Evolutionary conservation across 2,329 filamentous ascomycete species (phyloP).

Genomic region (Pseudocercospora fijiensis): DNA sequence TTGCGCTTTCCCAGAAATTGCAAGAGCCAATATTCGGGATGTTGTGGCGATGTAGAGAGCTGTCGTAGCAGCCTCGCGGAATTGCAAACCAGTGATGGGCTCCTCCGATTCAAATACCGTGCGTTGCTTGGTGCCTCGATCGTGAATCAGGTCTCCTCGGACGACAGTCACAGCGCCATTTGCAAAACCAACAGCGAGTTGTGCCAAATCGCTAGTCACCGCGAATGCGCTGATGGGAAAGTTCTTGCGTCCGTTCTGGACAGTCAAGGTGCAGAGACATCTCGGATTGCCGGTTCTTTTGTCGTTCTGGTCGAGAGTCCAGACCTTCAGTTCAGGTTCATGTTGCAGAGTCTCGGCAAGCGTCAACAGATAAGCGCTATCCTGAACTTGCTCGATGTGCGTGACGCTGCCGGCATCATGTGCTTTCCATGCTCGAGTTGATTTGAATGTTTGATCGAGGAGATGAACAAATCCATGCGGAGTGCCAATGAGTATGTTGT

Average conservation of each 20-base stretch:
- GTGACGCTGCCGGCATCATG: constrained; percentile 78
- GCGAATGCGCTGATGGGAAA: constrained; percentile 95
- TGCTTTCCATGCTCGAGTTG: constrained; percentile 81
- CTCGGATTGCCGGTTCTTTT: constrained; percentile 90
- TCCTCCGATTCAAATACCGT: constrained; percentile 97
- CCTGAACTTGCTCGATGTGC: constrained; percentile 88
- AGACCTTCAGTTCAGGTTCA: constrained; percentile 92
- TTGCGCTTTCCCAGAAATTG: constrained; percentile 84
- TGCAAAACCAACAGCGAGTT: constrained; percentile 91
- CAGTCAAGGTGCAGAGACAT: constrained; percentile 79
- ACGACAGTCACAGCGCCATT: constrained; percentile 94
- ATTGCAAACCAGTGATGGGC: constrained; percentile 87
- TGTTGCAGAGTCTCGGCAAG: constrained; percentile 81
- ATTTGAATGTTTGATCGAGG: constrained; percentile 81
- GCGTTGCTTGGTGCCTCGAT: constrained; percentile 88
- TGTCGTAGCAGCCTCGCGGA: constrained; percentile 63
- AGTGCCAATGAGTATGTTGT: constrained; percentile 85
- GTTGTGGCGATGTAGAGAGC: constrained; percentile 92
- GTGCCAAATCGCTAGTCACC: constrained; percentile 81
- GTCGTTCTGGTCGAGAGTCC: constrained; percentile 89
- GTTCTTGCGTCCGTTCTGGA: constrained; percentile 86
- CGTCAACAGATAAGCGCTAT: constrained; percentile 82
- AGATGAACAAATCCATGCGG: constrained; percentile 84
- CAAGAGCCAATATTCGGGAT: constrained; percentile 77
- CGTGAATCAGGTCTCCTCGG: constrained; percentile 89